These are phyloP conservation scores for Brettanomyces custersianus DNA, from an alignment of 805 yeast species.

Conservation along the genomic window DNA sequence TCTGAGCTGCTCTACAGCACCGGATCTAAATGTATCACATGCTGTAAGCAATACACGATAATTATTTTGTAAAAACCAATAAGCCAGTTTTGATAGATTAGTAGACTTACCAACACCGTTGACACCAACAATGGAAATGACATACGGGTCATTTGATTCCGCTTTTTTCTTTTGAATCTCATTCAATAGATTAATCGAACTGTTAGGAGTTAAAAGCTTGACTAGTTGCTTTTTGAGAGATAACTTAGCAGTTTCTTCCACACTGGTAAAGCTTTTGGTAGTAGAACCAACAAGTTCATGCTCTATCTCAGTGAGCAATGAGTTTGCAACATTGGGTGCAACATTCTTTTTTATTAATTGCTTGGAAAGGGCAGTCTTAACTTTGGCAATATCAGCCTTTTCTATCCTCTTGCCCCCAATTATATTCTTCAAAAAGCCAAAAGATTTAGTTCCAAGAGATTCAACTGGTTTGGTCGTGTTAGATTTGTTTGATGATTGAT, in stretches of 20 bases:
- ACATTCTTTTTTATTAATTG: conserved; percentile 81
- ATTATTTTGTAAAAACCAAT: conserved; percentile 89
- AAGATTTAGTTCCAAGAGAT: conserved; percentile 24
- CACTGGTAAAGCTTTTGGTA: conserved; percentile 65
- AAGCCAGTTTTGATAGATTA: conserved; percentile 86
- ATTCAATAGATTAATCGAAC: conserved; percentile 77
- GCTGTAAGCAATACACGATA: conserved; percentile 85
- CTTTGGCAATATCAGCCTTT: conserved; percentile 54
- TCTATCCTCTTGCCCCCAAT: conserved; percentile 65
- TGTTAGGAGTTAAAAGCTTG: conserved; percentile 81
- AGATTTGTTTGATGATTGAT: too few species aligned
- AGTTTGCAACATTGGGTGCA: conserved; percentile 80
- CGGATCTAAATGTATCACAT: conserved; percentile 95
- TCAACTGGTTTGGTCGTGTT: conserved; percentile 15
- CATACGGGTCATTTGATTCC: conserved; percentile 56
- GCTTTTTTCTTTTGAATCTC: conserved; percentile 52
- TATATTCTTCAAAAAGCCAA: conserved; percentile 50
- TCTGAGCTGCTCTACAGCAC: conserved; percentile 95
- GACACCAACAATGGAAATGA: conserved; percentile 95
- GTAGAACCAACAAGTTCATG: conserved; percentile 63
- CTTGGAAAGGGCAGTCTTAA: conserved; percentile 57
- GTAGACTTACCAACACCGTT: conserved; percentile 98
- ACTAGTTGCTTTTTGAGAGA: conserved; percentile 57
- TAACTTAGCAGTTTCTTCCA: conserved; percentile 58
- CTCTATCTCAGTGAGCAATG: conserved; percentile 62